phyloP scores from a whole-genome alignment of 2,329 filamentous ascomycete genomes.

The Dothiorella sarmentorum region DNA sequence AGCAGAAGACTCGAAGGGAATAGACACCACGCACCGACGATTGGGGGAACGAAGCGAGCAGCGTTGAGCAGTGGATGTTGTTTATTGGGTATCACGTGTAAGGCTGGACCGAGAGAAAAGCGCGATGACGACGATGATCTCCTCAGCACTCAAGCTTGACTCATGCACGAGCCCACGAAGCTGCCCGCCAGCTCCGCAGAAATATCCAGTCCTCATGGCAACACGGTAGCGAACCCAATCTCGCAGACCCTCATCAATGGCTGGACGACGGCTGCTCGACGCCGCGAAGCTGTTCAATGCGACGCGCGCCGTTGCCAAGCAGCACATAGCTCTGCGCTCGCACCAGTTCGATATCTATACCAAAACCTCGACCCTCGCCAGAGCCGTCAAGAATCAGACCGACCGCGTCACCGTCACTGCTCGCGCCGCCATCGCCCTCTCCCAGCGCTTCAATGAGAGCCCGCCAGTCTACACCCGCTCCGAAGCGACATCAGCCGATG shows the following conservation, averaged over 20 bases:
- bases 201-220: background rate
- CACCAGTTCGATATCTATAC: constrained; percentile 62
- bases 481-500: constrained; percentile 25
- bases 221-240: constrained; percentile 22
- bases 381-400: constrained; percentile 59
- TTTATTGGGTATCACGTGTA: constrained; percentile 16
- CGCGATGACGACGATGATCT: constrained; percentile 16
- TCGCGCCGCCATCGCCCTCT: constrained; percentile 58
- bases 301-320: constrained; percentile 43
- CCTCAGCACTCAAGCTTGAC: constrained; percentile 1
- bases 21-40: background rate
- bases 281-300: constrained; percentile 50
- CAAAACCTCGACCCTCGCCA: constrained; percentile 62
- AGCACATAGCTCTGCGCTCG: constrained; percentile 58
- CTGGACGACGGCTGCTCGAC: constrained; percentile 51
- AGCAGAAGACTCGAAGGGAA: background rate
- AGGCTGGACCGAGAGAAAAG: constrained; percentile 2
- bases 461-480: constrained; percentile 32
- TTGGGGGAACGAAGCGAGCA: background rate
- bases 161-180: constrained; percentile 4
- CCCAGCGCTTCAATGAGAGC: constrained; percentile 55
- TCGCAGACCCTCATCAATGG: constrained; percentile 39
- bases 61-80: constrained; percentile 3
- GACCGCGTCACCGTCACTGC: constrained; percentile 60
- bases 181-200: background rate